Percentiles rank a stretch among this genome's conserved stretches.
These are phyloP conservation scores for Coemansia pectinata DNA, from an alignment of 192 early-diverging fungal genomes.

Conservation along the genomic window DNA sequence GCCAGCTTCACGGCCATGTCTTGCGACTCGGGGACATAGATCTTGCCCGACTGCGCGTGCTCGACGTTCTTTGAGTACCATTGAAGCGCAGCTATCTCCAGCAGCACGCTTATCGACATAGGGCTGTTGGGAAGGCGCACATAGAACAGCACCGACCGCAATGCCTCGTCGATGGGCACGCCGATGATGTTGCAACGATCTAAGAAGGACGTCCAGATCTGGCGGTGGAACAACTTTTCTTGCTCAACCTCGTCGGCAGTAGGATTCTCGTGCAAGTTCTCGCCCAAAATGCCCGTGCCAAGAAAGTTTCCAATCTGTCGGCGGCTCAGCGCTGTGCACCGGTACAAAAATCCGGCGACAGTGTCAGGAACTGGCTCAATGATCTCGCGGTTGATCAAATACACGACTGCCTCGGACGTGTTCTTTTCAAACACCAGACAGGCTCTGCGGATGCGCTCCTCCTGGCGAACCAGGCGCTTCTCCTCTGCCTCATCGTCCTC, in stretches of 20 bases:
- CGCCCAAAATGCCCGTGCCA: slow-evolving; percentile 49
- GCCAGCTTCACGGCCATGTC: slow-evolving; percentile 54
- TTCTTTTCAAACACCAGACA: slow-evolving; percentile 55
- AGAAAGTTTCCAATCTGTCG: slow-evolving; percentile 51
- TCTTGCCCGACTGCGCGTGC: slow-evolving; percentile 9
- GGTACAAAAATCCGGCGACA: slow-evolving; percentile 52
- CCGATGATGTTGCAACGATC: slow-evolving; percentile 50
- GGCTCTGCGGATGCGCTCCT: slow-evolving; percentile 47
- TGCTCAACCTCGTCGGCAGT: slow-evolving; percentile 51
- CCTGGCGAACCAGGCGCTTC: slow-evolving; percentile 41
- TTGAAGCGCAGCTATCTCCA: slow-evolving; percentile 51
- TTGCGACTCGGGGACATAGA: slow-evolving; percentile 52
- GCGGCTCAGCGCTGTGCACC: slow-evolving; percentile 55
- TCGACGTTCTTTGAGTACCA: slow-evolving; percentile 50
- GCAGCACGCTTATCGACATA: slow-evolving; percentile 40
- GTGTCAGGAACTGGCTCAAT: slow-evolving; percentile 37
- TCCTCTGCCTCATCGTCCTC: slow-evolving; percentile 52
- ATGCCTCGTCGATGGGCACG: slow-evolving; percentile 54
- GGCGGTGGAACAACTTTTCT: slow-evolving; percentile 51
- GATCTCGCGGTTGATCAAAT: slow-evolving; percentile 53
- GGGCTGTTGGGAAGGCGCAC: slow-evolving; percentile 50
- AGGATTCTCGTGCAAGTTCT: slow-evolving; percentile 47
- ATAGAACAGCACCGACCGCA: slow-evolving; percentile 53
- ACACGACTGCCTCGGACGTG: slow-evolving; percentile 48
- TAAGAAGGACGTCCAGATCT: slow-evolving; percentile 49